Percentiles rank a stretch among this genome's conserved stretches.
These are phyloP conservation scores for Vitis hybrid DNA, from an alignment of 177 flowering plant genomes.

Conservation along the genomic window DNA sequence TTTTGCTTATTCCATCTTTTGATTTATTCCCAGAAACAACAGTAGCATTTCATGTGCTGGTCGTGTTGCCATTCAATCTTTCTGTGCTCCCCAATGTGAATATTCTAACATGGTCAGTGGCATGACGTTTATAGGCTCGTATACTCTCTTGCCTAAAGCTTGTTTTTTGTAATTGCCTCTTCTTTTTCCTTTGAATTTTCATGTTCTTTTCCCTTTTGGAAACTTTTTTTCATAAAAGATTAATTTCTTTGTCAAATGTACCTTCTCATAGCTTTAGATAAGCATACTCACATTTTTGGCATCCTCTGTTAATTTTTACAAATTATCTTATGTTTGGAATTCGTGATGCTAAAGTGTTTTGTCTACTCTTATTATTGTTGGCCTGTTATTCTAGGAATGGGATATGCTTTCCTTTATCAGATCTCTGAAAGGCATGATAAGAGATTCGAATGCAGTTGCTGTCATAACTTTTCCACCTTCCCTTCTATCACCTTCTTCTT, in stretches of 20 bases:
- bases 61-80: constrained; percentile 88
- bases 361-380: not conserved
- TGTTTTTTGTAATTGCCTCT: not conserved
- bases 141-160: not conserved
- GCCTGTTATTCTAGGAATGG: constrained; percentile 69
- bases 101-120: constrained; percentile 61
- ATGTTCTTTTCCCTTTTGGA: not conserved
- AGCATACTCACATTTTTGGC: no score
- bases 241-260: not conserved
- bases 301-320: no score
- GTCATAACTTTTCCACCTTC: constrained; percentile 78
- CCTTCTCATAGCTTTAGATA: not conserved
- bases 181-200: constrained; percentile 5
- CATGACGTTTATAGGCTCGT: not conserved
- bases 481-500: constrained; percentile 68
- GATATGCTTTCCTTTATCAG: constrained; percentile 82
- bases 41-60: constrained; percentile 43
- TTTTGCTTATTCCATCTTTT: not conserved
- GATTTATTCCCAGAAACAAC: constrained; percentile 47
- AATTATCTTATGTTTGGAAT: not conserved
- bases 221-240: not conserved
- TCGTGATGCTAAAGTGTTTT: not conserved
- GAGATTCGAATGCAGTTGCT: constrained; percentile 83
- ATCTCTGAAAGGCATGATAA: constrained; percentile 65
- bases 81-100: constrained; percentile 88